Evolutionary conservation across 1,284 basidiomycete genomes (phyloP), one percentile per base, ranked within the genome.

Genomic region (Rhodotorula sp.): DNA sequence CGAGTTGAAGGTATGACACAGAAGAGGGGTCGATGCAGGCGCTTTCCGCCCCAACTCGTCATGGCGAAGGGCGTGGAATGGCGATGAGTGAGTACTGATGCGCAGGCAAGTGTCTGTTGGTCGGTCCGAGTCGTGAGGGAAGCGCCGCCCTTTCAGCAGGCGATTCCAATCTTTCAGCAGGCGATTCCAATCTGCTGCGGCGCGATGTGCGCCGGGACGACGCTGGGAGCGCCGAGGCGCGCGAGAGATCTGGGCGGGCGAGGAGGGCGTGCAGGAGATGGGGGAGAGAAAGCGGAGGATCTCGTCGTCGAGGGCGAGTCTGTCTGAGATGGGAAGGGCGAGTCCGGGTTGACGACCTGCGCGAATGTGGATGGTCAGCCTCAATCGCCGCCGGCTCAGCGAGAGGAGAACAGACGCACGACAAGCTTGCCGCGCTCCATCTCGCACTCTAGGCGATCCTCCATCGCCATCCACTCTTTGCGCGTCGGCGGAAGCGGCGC

Each of bases 291-390:
- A 19, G 27, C 42, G 23, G 21, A 25, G 41, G 48, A 44, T 17
- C 7, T 52, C 23, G 23, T 25, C 21, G 55, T 17, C 41, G 63
- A 44, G 19, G 62, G 19, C 44, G 44, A 53, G 21, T 13, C 9
- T 4, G 41, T 10, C 44, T 25, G 50, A 7, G 9, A 23, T 5
- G 42, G 1, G 23, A 52, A 10, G 3, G 52, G 16, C 12, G 8
- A 4, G 63, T 64, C 63, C 21, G 64, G 57, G 21, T 66, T 66
- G 41, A 50, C 27, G 41, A 66, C 57, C 64, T 66, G 48, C 42
- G 16, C 17, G 19, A n/a, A 3, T n/a, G 9, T 34, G 14, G n/a
- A 25, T 5, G 14, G 46, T 34, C 34, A 54, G 27, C 27, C 13
- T 12, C 27, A 19, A 25, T 5, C 3, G 13, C 21, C 7, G 34